These are phyloP conservation scores for Hypoxylon sp. DNA, from an alignment of 2,329 filamentous ascomycete species.

Conservation along the genomic window DNA sequence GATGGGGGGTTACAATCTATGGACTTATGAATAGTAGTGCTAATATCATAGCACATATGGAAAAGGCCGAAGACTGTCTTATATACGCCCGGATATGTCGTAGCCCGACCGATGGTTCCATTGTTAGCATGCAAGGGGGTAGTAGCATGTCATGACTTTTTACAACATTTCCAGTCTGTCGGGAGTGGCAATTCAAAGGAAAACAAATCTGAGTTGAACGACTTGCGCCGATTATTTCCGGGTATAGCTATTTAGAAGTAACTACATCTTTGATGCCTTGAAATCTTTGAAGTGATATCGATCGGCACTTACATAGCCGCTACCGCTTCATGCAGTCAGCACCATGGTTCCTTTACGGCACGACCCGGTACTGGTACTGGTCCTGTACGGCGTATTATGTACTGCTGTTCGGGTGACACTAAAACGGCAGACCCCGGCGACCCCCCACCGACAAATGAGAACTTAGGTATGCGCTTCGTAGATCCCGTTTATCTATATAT, in stretches of 20 bases:
- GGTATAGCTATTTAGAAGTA: neutral
- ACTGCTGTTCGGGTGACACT: neutral
- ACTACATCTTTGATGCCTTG: neutral
- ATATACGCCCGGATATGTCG: neutral
- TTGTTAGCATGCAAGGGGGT: neutral
- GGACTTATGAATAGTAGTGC: neutral
- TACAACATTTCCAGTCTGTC: neutral
- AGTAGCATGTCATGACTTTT: neutral
- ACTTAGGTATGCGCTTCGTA: neutral
- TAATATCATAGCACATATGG: neutral
- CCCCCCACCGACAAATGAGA: neutral
- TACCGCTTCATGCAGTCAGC: constrained; percentile 7
- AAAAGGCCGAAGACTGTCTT: neutral
- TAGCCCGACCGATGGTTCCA: constrained; percentile 4
- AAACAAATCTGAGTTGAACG: neutral
- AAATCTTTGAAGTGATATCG: neutral
- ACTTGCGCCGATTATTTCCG: constrained; percentile 1
- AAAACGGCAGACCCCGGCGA: neutral
- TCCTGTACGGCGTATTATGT: neutral
- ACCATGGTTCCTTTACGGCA: constrained; percentile 10
- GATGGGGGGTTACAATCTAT: neutral
- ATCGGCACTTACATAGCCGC: constrained; percentile 7
- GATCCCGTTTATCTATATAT: neutral
- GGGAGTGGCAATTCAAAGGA: neutral
- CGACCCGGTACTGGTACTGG: constrained; percentile 4